Percentiles rank a stretch among this genome's conserved stretches.
phyloP scores from a whole-genome alignment of 371 early-diverging fungal species.

The Syncephalastrum contaminatum region DNA sequence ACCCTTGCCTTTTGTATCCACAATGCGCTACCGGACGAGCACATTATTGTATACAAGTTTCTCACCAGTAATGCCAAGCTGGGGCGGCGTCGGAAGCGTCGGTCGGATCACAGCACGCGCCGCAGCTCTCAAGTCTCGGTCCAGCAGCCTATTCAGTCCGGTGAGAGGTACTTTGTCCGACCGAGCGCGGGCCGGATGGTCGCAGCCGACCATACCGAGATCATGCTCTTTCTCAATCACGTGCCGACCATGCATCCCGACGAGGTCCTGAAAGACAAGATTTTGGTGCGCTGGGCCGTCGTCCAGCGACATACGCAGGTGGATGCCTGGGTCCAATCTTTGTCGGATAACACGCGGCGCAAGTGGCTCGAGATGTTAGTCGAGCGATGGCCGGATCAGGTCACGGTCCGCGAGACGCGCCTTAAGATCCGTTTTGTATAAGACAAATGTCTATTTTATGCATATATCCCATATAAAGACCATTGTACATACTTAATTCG shows the following conservation, averaged over 20 bases:
- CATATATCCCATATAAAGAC: too few species aligned
- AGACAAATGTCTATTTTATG: constrained; percentile 1
- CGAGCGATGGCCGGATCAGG: constrained; percentile 46
- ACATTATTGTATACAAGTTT: constrained; percentile 45
- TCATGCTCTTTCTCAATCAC: constrained; percentile 43
- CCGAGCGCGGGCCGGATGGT: constrained; percentile 44
- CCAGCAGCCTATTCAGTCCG: not conserved
- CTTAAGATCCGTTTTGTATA: constrained; percentile 40
- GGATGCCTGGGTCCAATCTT: constrained; percentile 28
- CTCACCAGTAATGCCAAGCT: constrained; percentile 33
- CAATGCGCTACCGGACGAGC: constrained; percentile 43
- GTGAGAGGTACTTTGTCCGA: constrained; percentile 40
- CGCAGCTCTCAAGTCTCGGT: not conserved
- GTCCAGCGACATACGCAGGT: constrained; percentile 37
- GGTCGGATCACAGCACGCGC: not conserved
- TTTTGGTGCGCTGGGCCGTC: constrained; percentile 44
- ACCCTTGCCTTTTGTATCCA: constrained; percentile 30
- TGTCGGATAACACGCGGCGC: constrained; percentile 31
- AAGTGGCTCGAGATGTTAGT: constrained; percentile 48
- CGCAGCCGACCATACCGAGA: constrained; percentile 27
- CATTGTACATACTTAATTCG: too few species aligned
- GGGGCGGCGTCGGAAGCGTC: not conserved
- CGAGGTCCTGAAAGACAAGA: constrained; percentile 32
- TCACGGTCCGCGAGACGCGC: constrained; percentile 38
- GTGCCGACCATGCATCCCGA: constrained; percentile 18